These are phyloP conservation scores for Leccinum laetum DNA, from an alignment of 1,284 basidiomycete genomes.

Conservation along the genomic window DNA sequence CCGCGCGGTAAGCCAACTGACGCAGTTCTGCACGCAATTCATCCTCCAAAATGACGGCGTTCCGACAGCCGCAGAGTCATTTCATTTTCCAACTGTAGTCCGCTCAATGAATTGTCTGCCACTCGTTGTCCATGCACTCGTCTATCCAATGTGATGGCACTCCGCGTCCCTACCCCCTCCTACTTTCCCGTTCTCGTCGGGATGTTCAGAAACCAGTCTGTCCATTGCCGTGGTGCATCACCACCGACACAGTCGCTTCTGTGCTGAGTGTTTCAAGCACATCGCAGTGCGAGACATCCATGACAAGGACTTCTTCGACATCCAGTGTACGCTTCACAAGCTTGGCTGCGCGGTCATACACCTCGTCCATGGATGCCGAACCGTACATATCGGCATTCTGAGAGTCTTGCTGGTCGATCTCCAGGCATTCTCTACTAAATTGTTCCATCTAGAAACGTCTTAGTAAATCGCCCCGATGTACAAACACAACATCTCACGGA, in stretches of 20 bases:
- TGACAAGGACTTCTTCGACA: slow-evolving; percentile 87
- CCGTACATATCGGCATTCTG: slow-evolving; percentile 30
- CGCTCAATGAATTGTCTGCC: too few relatives aligned
- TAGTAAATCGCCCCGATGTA: background rate
- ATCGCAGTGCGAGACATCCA: slow-evolving; percentile 93
- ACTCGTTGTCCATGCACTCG: too few relatives aligned
- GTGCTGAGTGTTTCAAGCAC: slow-evolving; percentile 74
- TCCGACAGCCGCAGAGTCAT: too few relatives aligned
- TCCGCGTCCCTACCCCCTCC: too few relatives aligned
- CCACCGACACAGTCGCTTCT: slow-evolving; percentile 67
- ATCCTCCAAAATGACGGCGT: too few relatives aligned
- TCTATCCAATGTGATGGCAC: too few relatives aligned
- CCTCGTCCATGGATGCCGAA: slow-evolving; percentile 75
- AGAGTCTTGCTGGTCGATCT: slow-evolving; percentile 73
- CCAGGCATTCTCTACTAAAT: slow-evolving; percentile 93
- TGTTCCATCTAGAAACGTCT: slow-evolving; percentile 74
- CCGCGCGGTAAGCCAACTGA: too few relatives aligned
- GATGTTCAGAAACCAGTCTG: slow-evolving; percentile 6
- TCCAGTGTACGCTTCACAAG: slow-evolving; percentile 90
- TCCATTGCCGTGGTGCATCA: slow-evolving; percentile 48
- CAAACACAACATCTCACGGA: slow-evolving; percentile 51
- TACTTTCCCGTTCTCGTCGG: too few relatives aligned
- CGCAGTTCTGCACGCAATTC: too few relatives aligned
- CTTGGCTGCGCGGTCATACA: slow-evolving; percentile 86
- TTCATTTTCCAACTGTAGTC: too few relatives aligned